Evolutionary conservation across 1,284 basidiomycete species (phyloP).

Genomic region (Cryptococcus sp.): DNA sequence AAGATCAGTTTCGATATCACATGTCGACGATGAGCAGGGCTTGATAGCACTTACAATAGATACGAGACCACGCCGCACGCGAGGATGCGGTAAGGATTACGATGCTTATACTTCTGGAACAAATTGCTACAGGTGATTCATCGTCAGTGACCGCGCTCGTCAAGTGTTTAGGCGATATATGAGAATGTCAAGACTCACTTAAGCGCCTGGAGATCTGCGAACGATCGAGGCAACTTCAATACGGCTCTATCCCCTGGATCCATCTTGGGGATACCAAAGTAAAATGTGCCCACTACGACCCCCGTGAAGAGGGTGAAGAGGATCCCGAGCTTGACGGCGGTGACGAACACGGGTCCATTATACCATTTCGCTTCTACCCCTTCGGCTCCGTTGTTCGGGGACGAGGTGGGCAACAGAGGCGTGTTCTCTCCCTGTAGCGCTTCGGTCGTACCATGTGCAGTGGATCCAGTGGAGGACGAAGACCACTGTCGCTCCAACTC

Average conservation of each 20-base stretch:
- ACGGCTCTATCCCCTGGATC: conserved; percentile 67
- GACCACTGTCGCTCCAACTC: conserved; percentile 5
- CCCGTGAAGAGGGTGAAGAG: conserved; percentile 71
- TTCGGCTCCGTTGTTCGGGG: conserved; percentile 11
- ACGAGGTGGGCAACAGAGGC: conserved; percentile 16
- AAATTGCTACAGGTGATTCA: conserved; percentile 53
- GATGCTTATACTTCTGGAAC: conserved; percentile 83
- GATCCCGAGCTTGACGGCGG: conserved; percentile 75
- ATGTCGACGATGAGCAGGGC: not conserved
- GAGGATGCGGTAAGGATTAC: conserved; percentile 77
- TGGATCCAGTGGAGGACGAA: conserved; percentile 4
- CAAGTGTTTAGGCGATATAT: not conserved
- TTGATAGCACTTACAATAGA: conserved; percentile 73
- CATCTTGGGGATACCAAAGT: conserved; percentile 74
- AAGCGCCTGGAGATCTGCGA: conserved; percentile 75
- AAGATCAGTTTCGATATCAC: conserved; percentile 2
- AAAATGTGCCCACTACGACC: conserved; percentile 71
- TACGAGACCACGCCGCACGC: conserved; percentile 84
- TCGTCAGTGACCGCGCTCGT: not conserved
- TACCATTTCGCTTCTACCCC: conserved; percentile 39
- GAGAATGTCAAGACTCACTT: conserved; percentile 56
- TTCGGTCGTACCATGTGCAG: conserved; percentile 15
- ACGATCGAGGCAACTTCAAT: conserved; percentile 78
- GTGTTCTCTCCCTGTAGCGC: conserved; percentile 30
- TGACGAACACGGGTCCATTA: conserved; percentile 66